Evolutionary conservation across 2,329 filamentous ascomycete species (phyloP).

Genomic region (Diplodia scrobiculata): DNA sequence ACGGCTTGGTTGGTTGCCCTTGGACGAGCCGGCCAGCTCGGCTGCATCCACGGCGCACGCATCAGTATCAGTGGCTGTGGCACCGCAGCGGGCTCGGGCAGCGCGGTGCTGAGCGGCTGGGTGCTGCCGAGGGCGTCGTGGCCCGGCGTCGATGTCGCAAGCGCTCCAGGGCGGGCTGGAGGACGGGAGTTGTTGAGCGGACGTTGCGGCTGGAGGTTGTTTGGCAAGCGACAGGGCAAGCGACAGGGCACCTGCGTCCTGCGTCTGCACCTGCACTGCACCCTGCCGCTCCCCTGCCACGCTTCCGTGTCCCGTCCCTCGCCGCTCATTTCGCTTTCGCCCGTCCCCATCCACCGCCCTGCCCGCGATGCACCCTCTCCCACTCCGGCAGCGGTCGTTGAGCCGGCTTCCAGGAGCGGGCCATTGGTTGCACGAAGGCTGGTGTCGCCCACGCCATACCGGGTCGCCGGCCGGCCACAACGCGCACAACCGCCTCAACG

Average conservation of each 20-base stretch:
- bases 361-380: too few relatives aligned
- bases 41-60: not conserved
- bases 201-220: slow-evolving; percentile 15
- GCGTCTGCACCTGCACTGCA: not conserved
- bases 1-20: not conserved
- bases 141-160: not conserved
- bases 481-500: slow-evolving; percentile 7
- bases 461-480: slow-evolving; percentile 4
- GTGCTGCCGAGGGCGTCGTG: not conserved
- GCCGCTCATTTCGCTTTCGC: too few relatives aligned
- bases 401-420: not conserved
- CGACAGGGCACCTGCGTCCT: not conserved
- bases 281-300: too few relatives aligned
- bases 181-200: not conserved
- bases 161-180: not conserved
- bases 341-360: too few relatives aligned
- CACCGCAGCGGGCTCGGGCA: too few relatives aligned
- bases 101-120: slow-evolving; percentile 2
- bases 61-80: too few relatives aligned
- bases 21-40: slow-evolving; percentile 5
- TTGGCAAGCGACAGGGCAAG: not conserved
- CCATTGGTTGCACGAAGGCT: not conserved
- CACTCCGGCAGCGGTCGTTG: not conserved
- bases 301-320: too few relatives aligned
- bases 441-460: slow-evolving; percentile 1